Base-by-base conservation (phyloP, 1,139 yeast genomes). In the Arxiozyma heterogenica region DNA sequence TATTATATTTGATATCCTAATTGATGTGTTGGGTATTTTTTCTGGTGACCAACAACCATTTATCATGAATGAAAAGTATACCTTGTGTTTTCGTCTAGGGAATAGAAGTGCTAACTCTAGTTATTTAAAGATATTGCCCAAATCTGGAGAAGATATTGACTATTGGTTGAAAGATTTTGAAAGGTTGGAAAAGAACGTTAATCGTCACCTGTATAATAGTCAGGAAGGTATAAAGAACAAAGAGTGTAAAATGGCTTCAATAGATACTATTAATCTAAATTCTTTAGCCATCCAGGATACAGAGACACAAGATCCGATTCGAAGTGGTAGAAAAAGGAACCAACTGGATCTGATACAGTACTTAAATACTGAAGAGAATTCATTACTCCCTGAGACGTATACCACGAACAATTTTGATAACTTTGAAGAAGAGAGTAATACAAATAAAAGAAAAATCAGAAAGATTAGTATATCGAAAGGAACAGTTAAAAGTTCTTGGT, bases 381-480 rank as follows among this genome's bases (percentile, higher is more conserved):
- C 50, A 4, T 25, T 42, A 15, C n/a, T 43, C 21, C 39, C 47
- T 7, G 51, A 47, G 2, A 51, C 48, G 11, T 39, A 22, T n/a
- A 25, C 38, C 22, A 20, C 38, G 11, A 41, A 38, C 30, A 30
- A 50, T 20, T 2, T 41, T 17, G 39, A 45, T 7, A 45, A 43
- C 2, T 27, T 30, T 22, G 18, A 22, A n/a, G 39, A 42, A 8
- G 49, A 52, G 11, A 48, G 22, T 15, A 51, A 53, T 9, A 60
- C 63, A 4, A 57, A 54, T 7, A 61, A 64, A 4, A 57, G 56
- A 34, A 67, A 66, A 49, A 57, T 63, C 12, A 58, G 67, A 51
- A 67, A 66, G 51, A 65, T 66, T 20, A 67, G 71, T 52, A 65
- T 66, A 18, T 65, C 70, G 1, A 66, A 66, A 49, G 65, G 65